Conservation (phyloP, 2,329 filamentous ascomycete genomes). For the Fusarium odoratissimum region DNA sequence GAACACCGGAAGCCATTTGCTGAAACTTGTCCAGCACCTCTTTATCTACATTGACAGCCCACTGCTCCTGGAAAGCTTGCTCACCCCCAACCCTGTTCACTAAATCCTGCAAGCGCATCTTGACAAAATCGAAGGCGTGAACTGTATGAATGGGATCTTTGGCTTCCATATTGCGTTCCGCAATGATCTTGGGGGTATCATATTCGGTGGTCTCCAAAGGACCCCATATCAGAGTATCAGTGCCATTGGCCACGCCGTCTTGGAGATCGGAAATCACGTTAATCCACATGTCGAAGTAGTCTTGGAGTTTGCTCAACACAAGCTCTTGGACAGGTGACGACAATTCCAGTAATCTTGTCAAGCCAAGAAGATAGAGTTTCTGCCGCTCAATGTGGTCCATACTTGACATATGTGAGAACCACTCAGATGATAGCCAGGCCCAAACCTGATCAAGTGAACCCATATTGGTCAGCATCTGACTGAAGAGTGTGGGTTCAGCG, state of each 20-base stretch:
- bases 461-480: constrained; percentile 64
- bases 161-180: constrained; percentile 63
- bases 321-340: constrained; percentile 68
- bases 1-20: constrained; percentile 43
- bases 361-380: constrained; percentile 78
- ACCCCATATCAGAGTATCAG: constrained; percentile 64
- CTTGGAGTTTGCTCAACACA: constrained; percentile 72
- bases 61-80: constrained; percentile 73
- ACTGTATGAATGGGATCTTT: constrained; percentile 77
- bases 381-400: constrained; percentile 73
- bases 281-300: constrained; percentile 81
- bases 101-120: constrained; percentile 68
- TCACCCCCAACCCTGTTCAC: constrained; percentile 73
- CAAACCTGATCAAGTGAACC: constrained; percentile 63
- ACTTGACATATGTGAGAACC: constrained; percentile 76
- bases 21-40: constrained; percentile 76
- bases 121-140: constrained; percentile 72
- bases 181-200: constrained; percentile 66
- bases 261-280: constrained; percentile 74
- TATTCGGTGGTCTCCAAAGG: constrained; percentile 60
- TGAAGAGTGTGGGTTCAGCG: constrained; percentile 76
- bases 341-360: constrained; percentile 78
- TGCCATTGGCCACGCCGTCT: constrained; percentile 65
- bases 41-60: constrained; percentile 79
- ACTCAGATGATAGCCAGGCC: constrained; percentile 69